Conservation (phyloP, 2,329 filamentous ascomycete species). For the Fusarium mundagurra region DNA sequence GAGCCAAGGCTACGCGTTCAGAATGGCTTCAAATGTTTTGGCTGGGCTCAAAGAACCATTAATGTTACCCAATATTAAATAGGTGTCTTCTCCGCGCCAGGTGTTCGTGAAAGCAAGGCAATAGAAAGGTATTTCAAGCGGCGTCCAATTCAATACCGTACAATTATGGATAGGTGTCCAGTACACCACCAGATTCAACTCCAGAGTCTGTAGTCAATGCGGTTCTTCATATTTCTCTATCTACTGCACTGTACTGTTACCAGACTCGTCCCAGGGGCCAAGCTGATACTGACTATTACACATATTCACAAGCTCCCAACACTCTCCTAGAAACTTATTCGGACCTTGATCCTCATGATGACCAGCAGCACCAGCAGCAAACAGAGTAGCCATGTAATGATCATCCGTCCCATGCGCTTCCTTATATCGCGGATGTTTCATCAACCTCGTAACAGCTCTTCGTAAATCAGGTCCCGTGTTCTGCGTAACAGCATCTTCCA, state of each 20-base stretch:
- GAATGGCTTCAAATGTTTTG: neutral
- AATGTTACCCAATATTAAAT: neutral
- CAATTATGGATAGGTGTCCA: no score
- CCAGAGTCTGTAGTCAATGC: no score
- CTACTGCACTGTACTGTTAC: accelerated
- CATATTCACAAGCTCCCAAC: constrained; percentile 73
- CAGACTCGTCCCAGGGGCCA: constrained; percentile 44
- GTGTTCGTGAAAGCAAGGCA: neutral
- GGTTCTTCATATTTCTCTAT: neutral
- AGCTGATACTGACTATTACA: constrained; percentile 68
- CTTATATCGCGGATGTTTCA: constrained; percentile 73
- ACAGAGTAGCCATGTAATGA: constrained; percentile 73
- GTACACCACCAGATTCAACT: no score
- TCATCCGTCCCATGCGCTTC: constrained; percentile 76
- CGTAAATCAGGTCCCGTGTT: constrained; percentile 58
- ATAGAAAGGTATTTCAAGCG: neutral
- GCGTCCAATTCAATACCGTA: no score
- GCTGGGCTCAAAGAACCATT: neutral
- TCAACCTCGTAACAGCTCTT: constrained; percentile 66
- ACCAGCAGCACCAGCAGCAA: constrained; percentile 67
- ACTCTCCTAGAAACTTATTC: constrained; percentile 61
- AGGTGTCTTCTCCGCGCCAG: neutral
- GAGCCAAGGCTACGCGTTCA: neutral
- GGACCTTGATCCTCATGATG: constrained; percentile 56
- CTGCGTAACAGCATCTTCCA: constrained; percentile 65